A percentile compares a stretch with the other conserved stretches of the same genome.
phyloP scores from a whole-genome alignment of 352 stramenopile species.

The Phytophthora fragariae region DNA sequence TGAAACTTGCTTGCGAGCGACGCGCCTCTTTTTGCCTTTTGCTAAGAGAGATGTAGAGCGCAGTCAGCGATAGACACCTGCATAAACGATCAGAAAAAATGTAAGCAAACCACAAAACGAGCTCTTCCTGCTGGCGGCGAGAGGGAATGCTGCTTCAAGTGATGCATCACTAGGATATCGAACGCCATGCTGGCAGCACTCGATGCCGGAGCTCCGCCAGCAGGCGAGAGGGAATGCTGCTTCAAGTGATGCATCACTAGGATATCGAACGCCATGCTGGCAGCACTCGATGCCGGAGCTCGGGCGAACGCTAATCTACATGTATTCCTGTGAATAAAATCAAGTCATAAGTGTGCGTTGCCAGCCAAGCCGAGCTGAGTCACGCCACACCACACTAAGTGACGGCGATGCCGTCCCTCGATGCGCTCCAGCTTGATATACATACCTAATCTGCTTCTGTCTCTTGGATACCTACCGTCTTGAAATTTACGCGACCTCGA shows the following conservation, averaged over 20 bases:
- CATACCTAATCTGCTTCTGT: constrained; percentile 13
- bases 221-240: not conserved
- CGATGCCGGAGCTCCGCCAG: not conserved
- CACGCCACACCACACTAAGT: not conserved
- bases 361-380: not conserved
- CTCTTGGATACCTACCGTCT: constrained; percentile 6
- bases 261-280: constrained; percentile 3
- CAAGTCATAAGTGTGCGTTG: constrained; percentile 23
- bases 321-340: constrained; percentile 37
- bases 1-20: constrained; percentile 28
- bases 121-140: too few relatives aligned
- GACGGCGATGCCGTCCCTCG: not conserved
- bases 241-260: not conserved
- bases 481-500: constrained; percentile 49
- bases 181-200: not conserved
- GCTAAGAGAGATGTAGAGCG: constrained; percentile 18
- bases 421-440: constrained; percentile 15
- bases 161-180: not conserved
- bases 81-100: constrained; percentile 30
- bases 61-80: constrained; percentile 32
- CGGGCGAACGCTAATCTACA: constrained; percentile 37
- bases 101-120: constrained; percentile 23
- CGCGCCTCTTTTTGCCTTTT: constrained; percentile 11
- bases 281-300: not conserved
- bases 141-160: not conserved